Conservation (phyloP, 2,329 filamentous ascomycete genomes). For the Elsinoe batatas region DNA sequence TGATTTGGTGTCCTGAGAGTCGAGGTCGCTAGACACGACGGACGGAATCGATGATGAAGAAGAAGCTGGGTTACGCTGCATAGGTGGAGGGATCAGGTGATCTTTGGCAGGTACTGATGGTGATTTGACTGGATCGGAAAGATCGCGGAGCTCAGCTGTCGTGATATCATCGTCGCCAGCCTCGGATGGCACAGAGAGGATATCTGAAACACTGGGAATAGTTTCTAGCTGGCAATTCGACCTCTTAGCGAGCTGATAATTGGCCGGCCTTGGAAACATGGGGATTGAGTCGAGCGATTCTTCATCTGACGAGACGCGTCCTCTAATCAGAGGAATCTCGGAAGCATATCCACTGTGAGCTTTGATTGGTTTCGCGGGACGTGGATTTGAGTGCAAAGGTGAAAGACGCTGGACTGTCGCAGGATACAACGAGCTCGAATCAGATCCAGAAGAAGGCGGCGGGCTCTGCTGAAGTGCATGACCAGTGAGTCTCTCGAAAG, state of each 20-base stretch:
- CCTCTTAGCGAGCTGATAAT: not conserved
- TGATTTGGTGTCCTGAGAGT: slow-evolving; percentile 2
- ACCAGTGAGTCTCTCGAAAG: not conserved
- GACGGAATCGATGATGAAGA: not conserved
- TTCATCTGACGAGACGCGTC: slow-evolving; percentile 1
- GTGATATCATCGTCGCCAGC: not conserved
- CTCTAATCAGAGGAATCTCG: not conserved
- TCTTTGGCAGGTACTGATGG: not conserved
- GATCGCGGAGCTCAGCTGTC: not conserved
- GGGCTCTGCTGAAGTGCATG: not conserved
- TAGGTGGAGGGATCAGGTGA: not conserved
- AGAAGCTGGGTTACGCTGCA: slow-evolving; percentile 10
- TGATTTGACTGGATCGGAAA: not conserved
- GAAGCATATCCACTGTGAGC: slow-evolving; percentile 5
- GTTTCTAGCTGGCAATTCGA: slow-evolving; percentile 5
- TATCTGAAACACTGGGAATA: slow-evolving; percentile 7
- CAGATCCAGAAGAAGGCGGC: slow-evolving; percentile 1
- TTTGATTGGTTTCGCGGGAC: not conserved
- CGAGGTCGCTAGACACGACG: not conserved
- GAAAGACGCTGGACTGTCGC: not conserved
- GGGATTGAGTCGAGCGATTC: not conserved
- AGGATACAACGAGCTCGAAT: slow-evolving; percentile 1
- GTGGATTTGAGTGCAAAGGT: not conserved
- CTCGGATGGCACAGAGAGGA: not conserved
- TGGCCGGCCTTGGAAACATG: not conserved